Evolutionary conservation across 2,329 filamentous ascomycete genomes (phyloP).

Genomic region (Trichoderma sp.): DNA sequence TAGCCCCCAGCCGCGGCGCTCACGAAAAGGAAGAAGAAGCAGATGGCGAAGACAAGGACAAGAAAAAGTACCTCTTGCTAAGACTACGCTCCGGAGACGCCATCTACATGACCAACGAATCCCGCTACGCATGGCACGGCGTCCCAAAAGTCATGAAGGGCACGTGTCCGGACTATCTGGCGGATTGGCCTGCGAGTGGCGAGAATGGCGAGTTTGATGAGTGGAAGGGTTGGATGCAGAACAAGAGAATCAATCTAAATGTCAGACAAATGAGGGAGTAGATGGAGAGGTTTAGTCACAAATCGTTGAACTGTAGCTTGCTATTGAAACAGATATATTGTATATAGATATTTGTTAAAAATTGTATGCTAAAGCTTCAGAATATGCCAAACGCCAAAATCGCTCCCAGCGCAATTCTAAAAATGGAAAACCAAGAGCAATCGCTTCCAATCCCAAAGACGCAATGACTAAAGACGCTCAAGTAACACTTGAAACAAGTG

Average conservation of each 20-base stretch:
- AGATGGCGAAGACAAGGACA: slow-evolving; percentile 34
- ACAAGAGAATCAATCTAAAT: slow-evolving; percentile 89
- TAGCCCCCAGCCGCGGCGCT: slow-evolving; percentile 60
- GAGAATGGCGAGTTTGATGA: slow-evolving; percentile 58
- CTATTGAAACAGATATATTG: not conserved
- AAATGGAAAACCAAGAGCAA: not conserved
- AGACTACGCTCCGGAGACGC: slow-evolving; percentile 83
- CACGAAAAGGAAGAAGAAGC: slow-evolving; percentile 14
- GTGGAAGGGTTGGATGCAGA: slow-evolving; percentile 87
- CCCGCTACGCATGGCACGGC: slow-evolving; percentile 92
- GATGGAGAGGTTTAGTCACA: not conserved
- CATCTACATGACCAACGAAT: slow-evolving; percentile 82
- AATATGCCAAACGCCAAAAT: slow-evolving; percentile 2
- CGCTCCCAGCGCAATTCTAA: slow-evolving; percentile 14
- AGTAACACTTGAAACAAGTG: not conserved
- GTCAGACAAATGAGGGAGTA: slow-evolving; percentile 81
- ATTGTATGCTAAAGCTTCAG: not conserved
- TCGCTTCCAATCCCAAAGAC: not conserved
- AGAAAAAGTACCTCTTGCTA: slow-evolving; percentile 61
- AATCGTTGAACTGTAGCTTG: not conserved
- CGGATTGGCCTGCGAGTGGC: slow-evolving; percentile 70
- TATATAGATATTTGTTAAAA: not conserved
- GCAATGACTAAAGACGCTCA: not conserved
- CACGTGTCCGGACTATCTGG: slow-evolving; percentile 77
- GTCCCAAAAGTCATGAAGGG: slow-evolving; percentile 82